Conservation (phyloP, 2,329 filamentous ascomycete species). For the Fusarium falciforme region DNA sequence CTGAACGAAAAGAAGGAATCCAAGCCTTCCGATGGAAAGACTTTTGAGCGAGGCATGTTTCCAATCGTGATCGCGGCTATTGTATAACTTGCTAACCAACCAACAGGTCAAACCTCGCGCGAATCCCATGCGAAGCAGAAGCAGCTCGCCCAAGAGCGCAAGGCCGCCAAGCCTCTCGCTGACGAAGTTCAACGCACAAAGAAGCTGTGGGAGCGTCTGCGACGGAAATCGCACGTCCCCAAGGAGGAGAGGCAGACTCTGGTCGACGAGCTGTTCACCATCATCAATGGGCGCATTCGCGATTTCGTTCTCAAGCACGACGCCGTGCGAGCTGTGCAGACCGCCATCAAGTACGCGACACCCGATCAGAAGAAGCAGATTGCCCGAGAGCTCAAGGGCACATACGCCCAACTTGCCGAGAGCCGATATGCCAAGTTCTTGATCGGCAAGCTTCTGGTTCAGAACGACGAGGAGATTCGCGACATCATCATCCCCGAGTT, state of each 20-base stretch:
- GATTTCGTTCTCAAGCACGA: conserved; percentile 99
- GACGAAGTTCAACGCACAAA: conserved; percentile 90
- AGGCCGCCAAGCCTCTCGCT: conserved; percentile 91
- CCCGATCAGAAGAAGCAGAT: conserved; percentile 87
- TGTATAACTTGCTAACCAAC: conserved; percentile 11
- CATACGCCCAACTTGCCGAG: conserved; percentile 87
- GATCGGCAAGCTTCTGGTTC: conserved; percentile 94
- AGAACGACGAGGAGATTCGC: conserved; percentile 87
- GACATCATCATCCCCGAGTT: conserved; percentile 94
- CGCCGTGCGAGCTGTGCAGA: conserved; percentile 95
- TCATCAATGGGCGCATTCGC: conserved; percentile 90
- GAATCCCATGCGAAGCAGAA: conserved; percentile 96
- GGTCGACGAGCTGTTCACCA: conserved; percentile 88
- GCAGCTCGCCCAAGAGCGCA: conserved; percentile 86
- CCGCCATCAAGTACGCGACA: conserved; percentile 94
- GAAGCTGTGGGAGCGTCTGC: conserved; percentile 95
- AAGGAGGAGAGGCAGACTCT: conserved; percentile 88
- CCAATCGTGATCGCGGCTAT: not conserved
- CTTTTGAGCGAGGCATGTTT: conserved; percentile 56
- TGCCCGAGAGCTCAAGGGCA: conserved; percentile 85
- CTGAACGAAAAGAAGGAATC: conserved; percentile 55
- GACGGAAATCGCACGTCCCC: conserved; percentile 92
- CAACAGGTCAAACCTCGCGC: conserved; percentile 72
- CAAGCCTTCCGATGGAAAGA: conserved; percentile 52
- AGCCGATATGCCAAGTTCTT: conserved; percentile 98